Conservation (phyloP, 2,329 filamentous ascomycete genomes). For the Keithomyces neogunnii region DNA sequence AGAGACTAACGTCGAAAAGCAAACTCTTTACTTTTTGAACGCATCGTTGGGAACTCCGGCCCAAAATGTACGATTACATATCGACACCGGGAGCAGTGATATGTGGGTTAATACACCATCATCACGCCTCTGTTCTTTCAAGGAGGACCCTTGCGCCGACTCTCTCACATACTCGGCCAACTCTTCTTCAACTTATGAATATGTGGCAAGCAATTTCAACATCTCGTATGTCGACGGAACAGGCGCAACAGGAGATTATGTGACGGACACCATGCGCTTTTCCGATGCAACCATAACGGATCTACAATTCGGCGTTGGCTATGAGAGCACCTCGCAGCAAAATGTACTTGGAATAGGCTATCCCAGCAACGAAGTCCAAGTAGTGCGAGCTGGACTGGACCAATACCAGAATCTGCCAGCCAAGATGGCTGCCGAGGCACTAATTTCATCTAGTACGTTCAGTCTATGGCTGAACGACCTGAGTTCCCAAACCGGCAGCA, state of each 20-base stretch:
- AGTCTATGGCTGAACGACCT: constrained; percentile 71
- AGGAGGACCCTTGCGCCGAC: constrained; percentile 42
- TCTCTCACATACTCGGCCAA: constrained; percentile 63
- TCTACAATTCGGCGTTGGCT: constrained; percentile 69
- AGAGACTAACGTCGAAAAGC: constrained; percentile 16
- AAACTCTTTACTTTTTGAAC: constrained; percentile 59
- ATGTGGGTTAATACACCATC: constrained; percentile 60
- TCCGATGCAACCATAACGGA: constrained; percentile 42
- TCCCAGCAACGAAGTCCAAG: constrained; percentile 65
- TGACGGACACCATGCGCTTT: constrained; percentile 60
- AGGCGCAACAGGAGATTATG: constrained; percentile 70
- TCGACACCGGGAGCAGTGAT: constrained; percentile 64
- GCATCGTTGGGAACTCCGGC: constrained; percentile 53
- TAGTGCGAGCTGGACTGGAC: constrained; percentile 42
- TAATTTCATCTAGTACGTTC: constrained; percentile 60
- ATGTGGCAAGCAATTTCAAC: constrained; percentile 70
- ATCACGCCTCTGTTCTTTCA: constrained; percentile 49
- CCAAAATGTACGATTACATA: constrained; percentile 47
- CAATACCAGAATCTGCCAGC: constrained; percentile 63
- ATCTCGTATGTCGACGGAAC: constrained; percentile 83
- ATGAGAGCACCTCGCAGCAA: constrained; percentile 50
- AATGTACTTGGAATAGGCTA: constrained; percentile 87
- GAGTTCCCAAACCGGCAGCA: constrained; percentile 53
- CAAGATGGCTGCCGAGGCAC: constrained; percentile 50
- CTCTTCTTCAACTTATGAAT: constrained; percentile 66